Evolutionary conservation across 2,329 filamentous ascomycete species (phyloP).

Genomic region (Aspergillus pseudotamarii): DNA sequence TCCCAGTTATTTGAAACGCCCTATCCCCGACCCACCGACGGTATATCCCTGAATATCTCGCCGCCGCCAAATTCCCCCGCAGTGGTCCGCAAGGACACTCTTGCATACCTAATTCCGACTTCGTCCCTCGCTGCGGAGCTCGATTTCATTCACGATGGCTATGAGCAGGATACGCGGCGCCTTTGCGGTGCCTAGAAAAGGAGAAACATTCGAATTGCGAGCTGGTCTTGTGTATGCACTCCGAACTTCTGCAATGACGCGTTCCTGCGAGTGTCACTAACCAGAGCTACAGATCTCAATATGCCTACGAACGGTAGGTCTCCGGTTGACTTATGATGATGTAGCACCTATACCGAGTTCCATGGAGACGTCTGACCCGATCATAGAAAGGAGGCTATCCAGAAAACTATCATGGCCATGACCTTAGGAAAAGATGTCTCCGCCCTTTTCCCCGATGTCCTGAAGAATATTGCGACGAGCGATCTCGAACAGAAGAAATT

Average conservation of each 20-base stretch:
- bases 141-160: slow-evolving; percentile 65
- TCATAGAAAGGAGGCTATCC: slow-evolving; percentile 87
- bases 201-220: slow-evolving; percentile 96
- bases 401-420: slow-evolving; percentile 99
- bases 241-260: slow-evolving; percentile 8
- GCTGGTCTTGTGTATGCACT: slow-evolving; percentile 73
- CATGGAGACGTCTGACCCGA: slow-evolving; percentile 30
- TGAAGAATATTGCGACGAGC: slow-evolving; percentile 96
- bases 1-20: not conserved
- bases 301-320: slow-evolving; percentile 84
- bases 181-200: slow-evolving; percentile 90
- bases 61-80: slow-evolving; percentile 34
- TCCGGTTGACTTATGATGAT: not conserved
- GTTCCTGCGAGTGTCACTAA: slow-evolving; percentile 37
- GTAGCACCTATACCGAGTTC: not conserved
- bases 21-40: not conserved
- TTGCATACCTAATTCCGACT: slow-evolving; percentile 16
- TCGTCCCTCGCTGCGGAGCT: slow-evolving; percentile 32
- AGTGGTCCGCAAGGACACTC: slow-evolving; percentile 26
- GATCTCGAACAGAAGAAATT: slow-evolving; percentile 99
- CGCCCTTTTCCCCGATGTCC: slow-evolving; percentile 90
- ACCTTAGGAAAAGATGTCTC: slow-evolving; percentile 98
- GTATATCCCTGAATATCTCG: slow-evolving; percentile 34
- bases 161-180: slow-evolving; percentile 95
- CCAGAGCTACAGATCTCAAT: slow-evolving; percentile 72